Conservation (phyloP, 305 asterid genomes). For the Ruellia speciosa region DNA sequence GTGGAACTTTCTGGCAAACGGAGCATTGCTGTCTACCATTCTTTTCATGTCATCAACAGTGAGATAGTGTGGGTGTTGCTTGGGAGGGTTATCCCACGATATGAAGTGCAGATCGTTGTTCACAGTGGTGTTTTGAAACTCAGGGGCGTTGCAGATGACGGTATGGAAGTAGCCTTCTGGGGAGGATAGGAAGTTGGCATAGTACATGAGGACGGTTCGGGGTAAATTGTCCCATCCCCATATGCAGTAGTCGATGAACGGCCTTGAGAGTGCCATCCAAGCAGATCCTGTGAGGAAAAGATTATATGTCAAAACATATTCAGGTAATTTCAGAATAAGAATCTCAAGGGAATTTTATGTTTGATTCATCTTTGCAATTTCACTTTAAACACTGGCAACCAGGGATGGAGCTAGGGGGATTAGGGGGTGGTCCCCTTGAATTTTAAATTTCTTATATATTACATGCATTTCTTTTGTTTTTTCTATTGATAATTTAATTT, state of each 20-base stretch:
- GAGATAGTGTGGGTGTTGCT: constrained; percentile 95
- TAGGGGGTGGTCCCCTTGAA: too few species aligned
- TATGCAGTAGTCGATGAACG: constrained; percentile 81
- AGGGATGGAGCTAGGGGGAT: too few species aligned
- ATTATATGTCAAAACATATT: background rate
- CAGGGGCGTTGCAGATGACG: constrained; percentile 71
- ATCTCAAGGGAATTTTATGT: too few species aligned
- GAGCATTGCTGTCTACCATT: constrained; percentile 89
- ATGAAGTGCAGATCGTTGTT: constrained; percentile 94
- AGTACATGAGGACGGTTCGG: constrained; percentile 90
- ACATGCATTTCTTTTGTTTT: too few species aligned
- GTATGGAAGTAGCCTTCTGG: constrained; percentile 99
- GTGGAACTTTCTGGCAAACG: constrained; percentile 87
- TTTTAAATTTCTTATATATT: too few species aligned
- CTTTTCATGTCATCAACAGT: constrained; percentile 58
- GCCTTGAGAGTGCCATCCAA: constrained; percentile 92
- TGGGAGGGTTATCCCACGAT: constrained; percentile 98
- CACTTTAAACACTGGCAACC: too few species aligned
- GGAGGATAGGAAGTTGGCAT: constrained; percentile 88
- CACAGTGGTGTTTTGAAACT: constrained; percentile 77
- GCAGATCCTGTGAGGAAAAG: constrained; percentile 67
- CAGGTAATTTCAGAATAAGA: too few species aligned
- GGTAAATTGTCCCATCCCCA: constrained; percentile 99
- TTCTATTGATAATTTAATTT: too few species aligned
- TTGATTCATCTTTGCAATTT: too few species aligned